phyloP scores from a whole-genome alignment of 164 flowering plant genomes.

The Aristolochia contorta region DNA sequence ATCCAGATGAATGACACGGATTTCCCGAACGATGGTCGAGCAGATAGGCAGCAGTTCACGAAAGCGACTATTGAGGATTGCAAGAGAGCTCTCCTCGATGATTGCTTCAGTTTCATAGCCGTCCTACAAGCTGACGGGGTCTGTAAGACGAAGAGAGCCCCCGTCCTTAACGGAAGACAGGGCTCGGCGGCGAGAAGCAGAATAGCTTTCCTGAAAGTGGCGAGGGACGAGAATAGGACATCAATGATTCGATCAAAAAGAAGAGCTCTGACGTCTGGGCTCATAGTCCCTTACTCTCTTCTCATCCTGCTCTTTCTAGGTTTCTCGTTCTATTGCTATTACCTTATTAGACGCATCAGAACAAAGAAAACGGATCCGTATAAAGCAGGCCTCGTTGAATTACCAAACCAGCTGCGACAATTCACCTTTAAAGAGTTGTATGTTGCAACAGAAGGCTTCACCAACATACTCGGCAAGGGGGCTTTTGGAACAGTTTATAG shows the following conservation, averaged over 20 bases:
- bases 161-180: conserved; percentile 15
- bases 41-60: conserved; percentile 7
- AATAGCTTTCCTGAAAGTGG: conserved; percentile 15
- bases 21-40: conserved; percentile 1
- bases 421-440: conserved; percentile 18
- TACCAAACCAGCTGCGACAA: conserved; percentile 11
- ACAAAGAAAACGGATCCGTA: not conserved
- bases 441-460: conserved; percentile 22
- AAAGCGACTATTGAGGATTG: conserved; percentile 11
- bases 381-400: not conserved
- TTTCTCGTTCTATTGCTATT: not conserved
- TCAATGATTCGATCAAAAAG: not conserved
- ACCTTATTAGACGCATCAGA: not conserved
- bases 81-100: conserved; percentile 13
- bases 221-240: not conserved
- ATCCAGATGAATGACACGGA: conserved; percentile 12
- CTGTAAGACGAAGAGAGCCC: conserved; percentile 16
- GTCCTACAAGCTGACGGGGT: conserved; percentile 2
- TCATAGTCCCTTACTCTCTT: not conserved
- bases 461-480: conserved; percentile 15
- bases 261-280: conserved; percentile 2
- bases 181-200: conserved; percentile 6
- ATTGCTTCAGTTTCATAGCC: conserved; percentile 19
- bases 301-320: not conserved
- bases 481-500: conserved; percentile 22